Evolutionary conservation across 352 stramenopile genomes (phyloP).

Genomic region (Halophytophthora batemanensis): DNA sequence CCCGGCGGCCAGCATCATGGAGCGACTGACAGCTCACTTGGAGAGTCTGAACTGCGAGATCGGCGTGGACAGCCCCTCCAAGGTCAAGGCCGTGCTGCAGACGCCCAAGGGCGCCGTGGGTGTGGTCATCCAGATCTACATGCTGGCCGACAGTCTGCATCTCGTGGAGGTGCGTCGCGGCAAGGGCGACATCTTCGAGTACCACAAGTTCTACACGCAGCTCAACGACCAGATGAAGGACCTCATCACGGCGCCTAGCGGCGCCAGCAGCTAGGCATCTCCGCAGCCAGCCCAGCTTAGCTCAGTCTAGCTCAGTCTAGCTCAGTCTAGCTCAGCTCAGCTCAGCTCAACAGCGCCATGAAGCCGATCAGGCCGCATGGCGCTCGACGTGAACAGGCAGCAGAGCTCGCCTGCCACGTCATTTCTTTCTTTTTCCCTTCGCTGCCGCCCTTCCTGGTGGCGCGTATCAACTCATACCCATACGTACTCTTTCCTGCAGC

Average conservation of each 20-base stretch:
- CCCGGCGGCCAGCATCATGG: conserved; percentile 73
- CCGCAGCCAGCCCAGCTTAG: not conserved
- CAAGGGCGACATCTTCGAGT: conserved; percentile 91
- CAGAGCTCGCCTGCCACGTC: too few species aligned
- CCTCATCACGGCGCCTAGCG: conserved; percentile 47
- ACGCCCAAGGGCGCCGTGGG: conserved; percentile 87
- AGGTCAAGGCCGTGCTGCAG: conserved; percentile 84
- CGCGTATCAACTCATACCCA: too few species aligned
- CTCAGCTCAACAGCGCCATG: too few species aligned
- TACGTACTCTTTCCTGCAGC: too few species aligned
- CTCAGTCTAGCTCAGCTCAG: too few species aligned
- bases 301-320: too few species aligned
- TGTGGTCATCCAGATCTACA: conserved; percentile 89
- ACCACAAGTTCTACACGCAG: conserved; percentile 90
- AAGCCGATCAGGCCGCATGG: too few species aligned
- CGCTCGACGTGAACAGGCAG: too few species aligned
- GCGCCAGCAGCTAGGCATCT: conserved; percentile 2
- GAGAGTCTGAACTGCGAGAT: conserved; percentile 81
- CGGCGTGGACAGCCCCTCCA: conserved; percentile 70
- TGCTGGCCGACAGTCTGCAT: conserved; percentile 80
- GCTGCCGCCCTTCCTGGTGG: too few species aligned
- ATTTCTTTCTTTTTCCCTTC: too few species aligned
- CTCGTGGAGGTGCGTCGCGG: conserved; percentile 87
- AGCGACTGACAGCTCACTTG: conserved; percentile 68
- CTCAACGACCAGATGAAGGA: conserved; percentile 87